Conservation (phyloP, 352 stramenopile genomes). For the Pythium aphanidermatum region DNA sequence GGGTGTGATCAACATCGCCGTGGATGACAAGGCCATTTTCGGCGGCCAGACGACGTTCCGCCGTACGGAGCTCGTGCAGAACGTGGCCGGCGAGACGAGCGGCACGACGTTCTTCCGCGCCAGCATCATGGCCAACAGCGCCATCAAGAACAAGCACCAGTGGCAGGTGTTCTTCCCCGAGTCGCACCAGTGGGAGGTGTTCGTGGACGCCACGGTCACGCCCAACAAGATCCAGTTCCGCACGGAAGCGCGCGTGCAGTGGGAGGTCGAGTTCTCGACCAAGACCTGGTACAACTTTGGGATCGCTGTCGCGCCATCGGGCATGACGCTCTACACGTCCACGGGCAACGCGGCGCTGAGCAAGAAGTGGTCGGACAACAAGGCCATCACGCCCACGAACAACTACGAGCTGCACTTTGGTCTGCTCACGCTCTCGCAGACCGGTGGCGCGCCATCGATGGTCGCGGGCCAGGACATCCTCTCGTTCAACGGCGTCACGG, state of each 20-base stretch:
- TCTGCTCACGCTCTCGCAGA: slow-evolving; percentile 55
- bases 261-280: slow-evolving; percentile 41
- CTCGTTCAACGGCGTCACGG: slow-evolving; percentile 59
- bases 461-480: slow-evolving; percentile 42
- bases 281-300: slow-evolving; percentile 70
- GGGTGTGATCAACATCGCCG: slow-evolving; percentile 44
- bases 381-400: slow-evolving; percentile 17
- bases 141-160: slow-evolving; percentile 41
- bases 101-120: slow-evolving; percentile 58
- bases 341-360: slow-evolving; percentile 33
- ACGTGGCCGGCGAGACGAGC: slow-evolving; percentile 28
- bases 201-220: slow-evolving; percentile 42
- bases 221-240: slow-evolving; percentile 51
- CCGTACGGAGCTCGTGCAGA: slow-evolving; percentile 62
- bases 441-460: slow-evolving; percentile 47
- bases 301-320: slow-evolving; percentile 32
- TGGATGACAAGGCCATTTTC: slow-evolving; percentile 46
- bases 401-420: slow-evolving; percentile 64
- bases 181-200: slow-evolving; percentile 56
- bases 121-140: slow-evolving; percentile 41
- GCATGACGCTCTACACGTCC: slow-evolving; percentile 51
- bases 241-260: slow-evolving; percentile 41
- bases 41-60: slow-evolving; percentile 53
- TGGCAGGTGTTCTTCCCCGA: slow-evolving; percentile 62
- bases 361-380: slow-evolving; percentile 32